These are phyloP conservation scores for Agaricus sinodeliciosus DNA, from an alignment of 768 basidiomycete genomes.

Conservation along the genomic window DNA sequence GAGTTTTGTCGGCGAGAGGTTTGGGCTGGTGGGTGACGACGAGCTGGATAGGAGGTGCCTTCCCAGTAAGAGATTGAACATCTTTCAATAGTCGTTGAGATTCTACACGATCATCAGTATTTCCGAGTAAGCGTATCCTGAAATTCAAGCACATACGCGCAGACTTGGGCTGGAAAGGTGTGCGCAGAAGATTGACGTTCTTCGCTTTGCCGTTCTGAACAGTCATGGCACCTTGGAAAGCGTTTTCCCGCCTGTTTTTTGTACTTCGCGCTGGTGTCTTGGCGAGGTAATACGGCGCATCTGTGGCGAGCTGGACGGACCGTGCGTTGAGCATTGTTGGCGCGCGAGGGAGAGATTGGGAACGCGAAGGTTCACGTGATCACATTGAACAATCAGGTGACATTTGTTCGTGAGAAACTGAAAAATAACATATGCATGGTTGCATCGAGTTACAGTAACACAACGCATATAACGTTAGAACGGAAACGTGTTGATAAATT, in stretches of 20 bases:
- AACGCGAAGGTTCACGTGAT: background rate
- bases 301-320: conserved; percentile 23
- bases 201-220: conserved; percentile 38
- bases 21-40: conserved; percentile 25
- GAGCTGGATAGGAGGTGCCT: conserved; percentile 13
- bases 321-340: conserved; percentile 32
- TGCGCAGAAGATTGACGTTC: conserved; percentile 17
- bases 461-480: too few relatives aligned
- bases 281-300: conserved; percentile 23
- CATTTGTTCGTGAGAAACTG: background rate
- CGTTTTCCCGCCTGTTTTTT: conserved; percentile 43
- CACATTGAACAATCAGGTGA: background rate
- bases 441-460: too few relatives aligned
- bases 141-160: conserved; percentile 20
- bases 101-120: conserved; percentile 6
- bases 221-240: conserved; percentile 33
- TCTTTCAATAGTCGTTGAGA: conserved; percentile 17
- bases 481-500: too few relatives aligned
- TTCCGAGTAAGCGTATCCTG: background rate
- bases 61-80: background rate
- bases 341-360: background rate
- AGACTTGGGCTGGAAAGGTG: conserved; percentile 29
- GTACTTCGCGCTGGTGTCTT: conserved; percentile 54
- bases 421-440: too few relatives aligned
- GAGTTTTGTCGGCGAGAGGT: conserved; percentile 71